Evolutionary conservation across 2,329 filamentous ascomycete species (phyloP).

Genomic region (Aspergillus quadrilineatus): DNA sequence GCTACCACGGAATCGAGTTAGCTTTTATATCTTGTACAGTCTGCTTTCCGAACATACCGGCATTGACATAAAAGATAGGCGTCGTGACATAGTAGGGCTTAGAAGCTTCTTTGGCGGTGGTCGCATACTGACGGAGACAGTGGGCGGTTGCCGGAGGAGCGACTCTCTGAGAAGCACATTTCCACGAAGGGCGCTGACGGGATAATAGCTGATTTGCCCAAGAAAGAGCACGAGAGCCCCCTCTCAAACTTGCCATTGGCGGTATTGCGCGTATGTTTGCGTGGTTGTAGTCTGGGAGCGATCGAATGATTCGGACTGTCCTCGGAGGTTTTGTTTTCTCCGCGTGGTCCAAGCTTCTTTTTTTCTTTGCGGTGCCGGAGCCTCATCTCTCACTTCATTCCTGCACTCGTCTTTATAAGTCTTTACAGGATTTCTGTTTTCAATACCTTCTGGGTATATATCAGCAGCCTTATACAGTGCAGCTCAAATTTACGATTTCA

Average conservation of each 20-base stretch:
- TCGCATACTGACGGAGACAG: slow-evolving; percentile 32
- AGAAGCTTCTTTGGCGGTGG: slow-evolving; percentile 22
- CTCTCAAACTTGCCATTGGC: slow-evolving; percentile 30
- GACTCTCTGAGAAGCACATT: slow-evolving; percentile 31
- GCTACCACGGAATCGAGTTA: slow-evolving; percentile 50
- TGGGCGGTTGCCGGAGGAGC: slow-evolving; percentile 17
- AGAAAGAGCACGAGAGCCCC: slow-evolving; percentile 31
- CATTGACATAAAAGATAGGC: slow-evolving; percentile 99
- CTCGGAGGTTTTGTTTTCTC: slow-evolving; percentile 27
- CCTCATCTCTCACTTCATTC: background rate
- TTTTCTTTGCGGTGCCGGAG: slow-evolving; percentile 19
- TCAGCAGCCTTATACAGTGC: background rate
- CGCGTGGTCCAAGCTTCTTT: slow-evolving; percentile 39
- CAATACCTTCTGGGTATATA: background rate
- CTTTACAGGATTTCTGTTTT: background rate
- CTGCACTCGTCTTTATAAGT: background rate
- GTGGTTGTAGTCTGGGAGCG: slow-evolving; percentile 9
- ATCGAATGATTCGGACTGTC: slow-evolving; percentile 19
- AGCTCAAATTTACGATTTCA: background rate
- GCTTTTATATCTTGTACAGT: background rate
- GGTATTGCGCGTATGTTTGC: slow-evolving; percentile 7
- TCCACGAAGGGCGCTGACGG: slow-evolving; percentile 27
- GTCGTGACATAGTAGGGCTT: slow-evolving; percentile 97
- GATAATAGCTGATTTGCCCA: slow-evolving; percentile 31
- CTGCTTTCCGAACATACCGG: slow-evolving; percentile 52